Base-by-base conservation (phyloP, 768 basidiomycete genomes). In the Russula emetica region DNA sequence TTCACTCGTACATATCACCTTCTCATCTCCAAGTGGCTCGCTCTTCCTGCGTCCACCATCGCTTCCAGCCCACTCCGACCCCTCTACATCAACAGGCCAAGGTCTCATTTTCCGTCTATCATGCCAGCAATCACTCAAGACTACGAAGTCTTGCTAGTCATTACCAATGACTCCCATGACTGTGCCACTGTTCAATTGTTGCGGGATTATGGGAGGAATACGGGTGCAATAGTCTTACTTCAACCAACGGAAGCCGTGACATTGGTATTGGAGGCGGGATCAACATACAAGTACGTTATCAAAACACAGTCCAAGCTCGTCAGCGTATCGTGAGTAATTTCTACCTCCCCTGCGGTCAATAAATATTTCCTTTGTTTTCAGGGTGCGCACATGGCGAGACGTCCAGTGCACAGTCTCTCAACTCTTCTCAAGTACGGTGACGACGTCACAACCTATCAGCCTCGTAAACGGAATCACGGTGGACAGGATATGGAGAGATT, bases 111-210 rank as follows among this genome's bases (percentile, higher is more conserved):
- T 62, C 60, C 64, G 61, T 58, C 59, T 61, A 63, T 67, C 68
- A 88, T 88, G 87, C 87, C 87, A 63, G 80, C 79, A 32, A 75
- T 78, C 68, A 77, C 83, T 16, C 80, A 85, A 72, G 72, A 71
- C 64, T 87, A 85, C 75, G 86, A 87, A 70, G 80, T 88, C 71
- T 77, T 83, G 60, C 82, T 88, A 72, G 84, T 85, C 71, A 80
- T 89, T 72, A 82, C 81, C 55, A 89, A 88, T 72, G 87, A 88
- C 69, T 86, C 85, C 18, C 81, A 78, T 69, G 83, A 85, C 70
- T 80, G 77, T 59, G 81, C 84, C 63, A 83, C 86, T 49, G 76
- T 88, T 42, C 86, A 88, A 71, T 78, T 86, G 34, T 74, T 85
- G 63, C 79, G 81, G 40, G 82, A 88, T 74, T 88, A 88, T 67